These are phyloP conservation scores for Phytopythium sindhum DNA, from an alignment of 352 stramenopile species.

Conservation along the genomic window DNA sequence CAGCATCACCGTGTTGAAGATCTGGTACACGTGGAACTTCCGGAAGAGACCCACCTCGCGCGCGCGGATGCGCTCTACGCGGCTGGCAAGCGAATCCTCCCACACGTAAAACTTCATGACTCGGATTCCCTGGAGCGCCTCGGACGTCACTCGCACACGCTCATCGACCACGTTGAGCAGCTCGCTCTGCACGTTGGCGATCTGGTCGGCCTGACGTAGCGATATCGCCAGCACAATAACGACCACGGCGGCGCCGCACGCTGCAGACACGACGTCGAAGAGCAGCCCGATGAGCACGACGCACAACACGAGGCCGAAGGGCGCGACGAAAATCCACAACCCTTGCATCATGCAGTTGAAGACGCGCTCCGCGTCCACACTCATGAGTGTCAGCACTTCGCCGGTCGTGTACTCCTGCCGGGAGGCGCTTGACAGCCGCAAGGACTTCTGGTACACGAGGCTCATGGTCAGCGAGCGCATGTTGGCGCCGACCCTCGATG, in stretches of 20 bases:
- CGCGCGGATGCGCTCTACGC: constrained; percentile 34
- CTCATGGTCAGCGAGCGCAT: constrained; percentile 36
- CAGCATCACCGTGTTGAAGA: constrained; percentile 38
- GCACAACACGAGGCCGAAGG: background rate
- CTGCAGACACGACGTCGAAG: constrained; percentile 16
- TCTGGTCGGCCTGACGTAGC: constrained; percentile 9
- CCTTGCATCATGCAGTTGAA: constrained; percentile 27
- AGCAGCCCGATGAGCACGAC: constrained; percentile 26
- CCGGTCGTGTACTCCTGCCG: constrained; percentile 31
- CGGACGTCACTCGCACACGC: constrained; percentile 90
- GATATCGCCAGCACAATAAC: constrained; percentile 19
- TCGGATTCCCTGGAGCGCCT: constrained; percentile 87
- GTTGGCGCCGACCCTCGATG: constrained; percentile 30
- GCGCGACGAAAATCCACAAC: constrained; percentile 18
- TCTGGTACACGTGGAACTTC: constrained; percentile 31
- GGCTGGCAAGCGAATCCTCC: constrained; percentile 36
- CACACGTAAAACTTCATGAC: constrained; percentile 91
- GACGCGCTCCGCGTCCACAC: constrained; percentile 35
- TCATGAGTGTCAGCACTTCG: constrained; percentile 40
- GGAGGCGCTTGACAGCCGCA: constrained; percentile 40
- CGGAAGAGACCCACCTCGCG: constrained; percentile 38
- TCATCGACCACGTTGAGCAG: constrained; percentile 48
- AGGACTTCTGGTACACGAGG: constrained; percentile 49
- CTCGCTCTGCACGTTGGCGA: constrained; percentile 18
- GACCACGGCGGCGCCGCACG: constrained; percentile 11